Evolutionary conservation across 345 rosid species (phyloP).

Genomic region (Bruguiera parviflora): DNA sequence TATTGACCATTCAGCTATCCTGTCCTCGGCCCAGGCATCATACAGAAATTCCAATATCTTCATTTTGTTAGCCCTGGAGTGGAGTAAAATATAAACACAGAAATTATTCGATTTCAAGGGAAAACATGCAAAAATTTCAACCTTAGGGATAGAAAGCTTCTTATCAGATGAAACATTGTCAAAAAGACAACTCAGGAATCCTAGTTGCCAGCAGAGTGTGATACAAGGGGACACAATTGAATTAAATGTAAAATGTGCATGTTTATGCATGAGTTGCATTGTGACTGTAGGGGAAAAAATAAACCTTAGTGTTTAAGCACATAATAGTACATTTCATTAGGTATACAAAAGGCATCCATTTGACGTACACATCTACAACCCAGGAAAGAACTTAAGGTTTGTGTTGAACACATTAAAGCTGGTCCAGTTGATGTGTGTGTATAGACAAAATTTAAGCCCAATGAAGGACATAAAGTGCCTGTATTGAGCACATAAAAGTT

Average conservation of each 20-base stretch:
- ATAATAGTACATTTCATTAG: too few relatives aligned
- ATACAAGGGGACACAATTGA: neutral
- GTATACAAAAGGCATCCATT: too few relatives aligned
- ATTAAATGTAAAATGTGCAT: neutral
- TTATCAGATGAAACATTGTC: neutral
- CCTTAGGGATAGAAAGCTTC: neutral
- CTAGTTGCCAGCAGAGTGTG: neutral
- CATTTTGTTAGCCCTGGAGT: slow-evolving; percentile 58
- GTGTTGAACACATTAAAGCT: too few relatives aligned
- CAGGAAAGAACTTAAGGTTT: too few relatives aligned
- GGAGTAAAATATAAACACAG: slow-evolving; percentile 12
- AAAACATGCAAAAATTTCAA: neutral
- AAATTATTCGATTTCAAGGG: neutral
- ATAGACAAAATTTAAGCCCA: too few relatives aligned
- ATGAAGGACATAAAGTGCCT: too few relatives aligned
- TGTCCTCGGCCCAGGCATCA: slow-evolving; percentile 68
- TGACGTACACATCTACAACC: too few relatives aligned
- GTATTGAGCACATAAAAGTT: too few relatives aligned
- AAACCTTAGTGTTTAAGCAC: too few relatives aligned
- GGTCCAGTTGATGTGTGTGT: too few relatives aligned
- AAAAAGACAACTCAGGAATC: neutral
- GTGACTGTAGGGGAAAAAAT: too few relatives aligned
- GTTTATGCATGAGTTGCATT: too few relatives aligned
- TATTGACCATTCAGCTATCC: slow-evolving; percentile 93
- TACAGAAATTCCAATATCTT: slow-evolving; percentile 60